Percentiles rank a stretch among this genome's conserved stretches.
Conservation (phyloP, 1,284 basidiomycete genomes). For the Porodaedalea pini region DNA sequence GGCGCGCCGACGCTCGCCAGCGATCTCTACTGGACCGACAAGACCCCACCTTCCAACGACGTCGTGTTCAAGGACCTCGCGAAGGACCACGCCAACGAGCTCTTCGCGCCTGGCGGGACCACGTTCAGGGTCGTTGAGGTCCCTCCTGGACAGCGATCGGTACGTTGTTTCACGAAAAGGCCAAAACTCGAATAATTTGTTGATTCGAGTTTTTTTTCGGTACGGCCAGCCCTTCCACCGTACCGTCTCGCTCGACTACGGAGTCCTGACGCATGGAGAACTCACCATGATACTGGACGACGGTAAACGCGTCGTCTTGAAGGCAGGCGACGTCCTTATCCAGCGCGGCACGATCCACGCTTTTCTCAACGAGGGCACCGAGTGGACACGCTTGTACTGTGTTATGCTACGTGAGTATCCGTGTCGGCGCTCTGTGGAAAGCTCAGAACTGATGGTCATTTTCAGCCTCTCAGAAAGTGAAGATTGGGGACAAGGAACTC, state of each 20-base stretch:
- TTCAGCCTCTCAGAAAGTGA: slow-evolving; percentile 16
- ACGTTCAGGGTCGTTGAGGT: slow-evolving; percentile 4
- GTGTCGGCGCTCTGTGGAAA: slow-evolving; percentile 10
- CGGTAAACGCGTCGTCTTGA: slow-evolving; percentile 9
- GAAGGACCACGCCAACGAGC: slow-evolving; percentile 9
- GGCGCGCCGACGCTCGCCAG: background rate
- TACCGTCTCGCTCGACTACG: slow-evolving; percentile 20
- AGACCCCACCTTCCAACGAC: slow-evolving; percentile 4
- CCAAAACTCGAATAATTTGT: background rate
- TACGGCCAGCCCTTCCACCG: slow-evolving; percentile 16
- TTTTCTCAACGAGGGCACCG: slow-evolving; percentile 18
- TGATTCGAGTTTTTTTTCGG: background rate
- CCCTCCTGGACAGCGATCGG: slow-evolving; percentile 9
- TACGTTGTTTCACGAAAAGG: background rate
- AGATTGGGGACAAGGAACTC: slow-evolving; percentile 18
- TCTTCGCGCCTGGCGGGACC: slow-evolving; percentile 8
- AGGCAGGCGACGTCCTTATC: slow-evolving; percentile 17
- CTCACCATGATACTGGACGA: slow-evolving; percentile 17
- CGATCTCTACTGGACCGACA: slow-evolving; percentile 17
- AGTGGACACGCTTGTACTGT: slow-evolving; percentile 20
- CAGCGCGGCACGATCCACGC: slow-evolving; percentile 21
- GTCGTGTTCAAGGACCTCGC: slow-evolving; percentile 10
- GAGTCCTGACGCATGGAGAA: slow-evolving; percentile 15
- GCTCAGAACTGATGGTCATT: background rate
- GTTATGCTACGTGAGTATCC: slow-evolving; percentile 18